A percentile compares a stretch with the other conserved stretches of the same genome.
phyloP scores from a whole-genome alignment of 306 rosid species.

The Citrullus colocynthis region DNA sequence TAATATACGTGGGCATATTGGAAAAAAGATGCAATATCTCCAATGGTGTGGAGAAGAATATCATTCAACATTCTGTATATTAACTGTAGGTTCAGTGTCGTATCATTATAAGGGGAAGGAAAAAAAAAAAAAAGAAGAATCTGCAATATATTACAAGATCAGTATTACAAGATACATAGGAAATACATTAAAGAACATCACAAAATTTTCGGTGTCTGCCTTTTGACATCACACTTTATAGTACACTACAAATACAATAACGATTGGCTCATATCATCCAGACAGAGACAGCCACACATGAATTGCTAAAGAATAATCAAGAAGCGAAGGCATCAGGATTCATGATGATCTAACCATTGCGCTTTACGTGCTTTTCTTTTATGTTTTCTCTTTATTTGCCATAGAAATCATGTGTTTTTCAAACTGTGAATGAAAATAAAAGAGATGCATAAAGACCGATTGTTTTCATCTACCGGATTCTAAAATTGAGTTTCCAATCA shows the following conservation, averaged over 20 bases:
- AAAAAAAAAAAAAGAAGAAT: background rate
- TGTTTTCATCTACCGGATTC: background rate
- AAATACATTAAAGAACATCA: slow-evolving; percentile 6
- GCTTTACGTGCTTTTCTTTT: background rate
- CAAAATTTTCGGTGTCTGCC: slow-evolving; percentile 12
- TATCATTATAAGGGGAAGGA: background rate
- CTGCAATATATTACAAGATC: slow-evolving; percentile 1
- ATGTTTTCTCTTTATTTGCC: slow-evolving; percentile 20
- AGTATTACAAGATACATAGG: slow-evolving; percentile 4
- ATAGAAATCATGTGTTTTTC: slow-evolving; percentile 27
- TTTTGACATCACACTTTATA: slow-evolving; percentile 5
- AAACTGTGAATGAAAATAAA: slow-evolving; percentile 22
- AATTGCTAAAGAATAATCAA: slow-evolving; percentile 2
- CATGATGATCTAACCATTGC: background rate
- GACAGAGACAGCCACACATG: background rate
- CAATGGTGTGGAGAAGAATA: background rate
- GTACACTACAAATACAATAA: slow-evolving; percentile 9
- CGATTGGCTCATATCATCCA: background rate
- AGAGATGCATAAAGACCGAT: background rate
- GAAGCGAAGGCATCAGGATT: background rate
- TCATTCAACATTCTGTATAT: background rate
- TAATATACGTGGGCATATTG: background rate
- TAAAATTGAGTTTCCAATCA: background rate
- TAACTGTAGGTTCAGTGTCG: background rate
- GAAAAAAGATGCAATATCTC: background rate